Evolutionary conservation across 2,329 filamentous ascomycete species (phyloP).

Genomic region (Sporothrix inflata): DNA sequence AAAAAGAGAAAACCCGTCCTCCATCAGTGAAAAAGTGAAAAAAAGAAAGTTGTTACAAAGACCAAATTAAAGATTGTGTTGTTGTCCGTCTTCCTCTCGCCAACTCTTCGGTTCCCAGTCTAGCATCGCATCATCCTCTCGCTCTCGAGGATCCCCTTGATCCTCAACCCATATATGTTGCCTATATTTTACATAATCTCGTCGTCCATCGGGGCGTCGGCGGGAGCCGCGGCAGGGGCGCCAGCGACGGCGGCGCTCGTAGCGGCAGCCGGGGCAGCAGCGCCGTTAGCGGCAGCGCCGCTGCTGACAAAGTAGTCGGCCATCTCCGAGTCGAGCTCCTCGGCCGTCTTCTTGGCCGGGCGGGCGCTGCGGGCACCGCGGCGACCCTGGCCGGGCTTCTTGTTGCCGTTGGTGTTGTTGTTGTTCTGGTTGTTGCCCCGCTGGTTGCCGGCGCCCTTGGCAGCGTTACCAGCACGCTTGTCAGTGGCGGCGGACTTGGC

Average conservation of each 20-base stretch:
- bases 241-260: constrained; percentile 41
- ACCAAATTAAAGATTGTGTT: constrained; percentile 12
- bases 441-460: constrained; percentile 48
- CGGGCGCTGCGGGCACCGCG: constrained; percentile 63
- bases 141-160: no score
- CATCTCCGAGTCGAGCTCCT: constrained; percentile 98
- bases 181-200: constrained; percentile 56
- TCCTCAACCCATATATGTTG: background rate
- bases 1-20: background rate
- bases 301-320: constrained; percentile 80
- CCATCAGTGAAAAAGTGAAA: background rate
- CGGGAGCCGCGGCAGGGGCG: constrained; percentile 49
- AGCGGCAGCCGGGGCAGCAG: constrained; percentile 50
- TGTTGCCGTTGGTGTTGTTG: constrained; percentile 43
- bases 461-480: constrained; percentile 63
- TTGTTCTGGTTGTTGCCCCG: constrained; percentile 40
- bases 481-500: constrained; percentile 79
- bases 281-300: constrained; percentile 45
- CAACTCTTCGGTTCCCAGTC: background rate
- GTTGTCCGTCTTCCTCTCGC: background rate
- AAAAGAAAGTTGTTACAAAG: background rate
- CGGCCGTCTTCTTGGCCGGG: constrained; percentile 82
- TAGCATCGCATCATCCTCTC: no score
- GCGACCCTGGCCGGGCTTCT: constrained; percentile 46
- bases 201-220: constrained; percentile 68